Conservation (phyloP, 352 stramenopile species). For the Globisporangium abappressorium region DNA sequence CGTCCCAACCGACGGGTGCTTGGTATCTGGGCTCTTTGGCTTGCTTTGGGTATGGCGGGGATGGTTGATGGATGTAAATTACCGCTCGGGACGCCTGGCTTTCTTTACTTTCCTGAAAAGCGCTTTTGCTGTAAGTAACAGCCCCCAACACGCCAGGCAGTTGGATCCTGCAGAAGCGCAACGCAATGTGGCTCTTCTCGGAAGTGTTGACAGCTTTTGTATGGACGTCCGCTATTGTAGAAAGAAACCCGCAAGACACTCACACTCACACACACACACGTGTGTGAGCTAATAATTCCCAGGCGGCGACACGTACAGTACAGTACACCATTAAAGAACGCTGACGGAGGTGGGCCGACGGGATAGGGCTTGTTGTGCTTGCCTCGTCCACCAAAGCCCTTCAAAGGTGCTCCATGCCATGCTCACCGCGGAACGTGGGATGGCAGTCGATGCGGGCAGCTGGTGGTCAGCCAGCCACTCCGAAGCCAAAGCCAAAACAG, state of each 20-base stretch:
- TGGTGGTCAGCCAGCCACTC: neutral
- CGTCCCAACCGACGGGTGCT: neutral
- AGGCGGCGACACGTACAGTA: neutral
- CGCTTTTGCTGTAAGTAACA: neutral
- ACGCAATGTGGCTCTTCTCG: neutral
- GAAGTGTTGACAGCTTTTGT: neutral
- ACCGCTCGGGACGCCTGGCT: neutral
- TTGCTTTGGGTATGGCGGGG: neutral
- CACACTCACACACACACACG: neutral
- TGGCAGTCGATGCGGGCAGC: neutral
- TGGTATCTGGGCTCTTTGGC: neutral
- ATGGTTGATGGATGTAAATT: neutral
- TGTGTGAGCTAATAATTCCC: neutral
- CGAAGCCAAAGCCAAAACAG: neutral
- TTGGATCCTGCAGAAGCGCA: neutral
- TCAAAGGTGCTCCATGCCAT: neutral
- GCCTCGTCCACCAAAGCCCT: neutral
- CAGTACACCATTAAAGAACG: neutral
- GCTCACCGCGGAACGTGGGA: neutral
- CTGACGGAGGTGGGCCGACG: neutral
- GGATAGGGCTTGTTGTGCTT: neutral
- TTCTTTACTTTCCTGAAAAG: neutral
- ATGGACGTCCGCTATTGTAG: neutral
- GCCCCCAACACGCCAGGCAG: neutral
- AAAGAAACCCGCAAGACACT: neutral